phyloP scores from a whole-genome alignment of 2,329 filamentous ascomycete genomes.

The Xylaria sp. region DNA sequence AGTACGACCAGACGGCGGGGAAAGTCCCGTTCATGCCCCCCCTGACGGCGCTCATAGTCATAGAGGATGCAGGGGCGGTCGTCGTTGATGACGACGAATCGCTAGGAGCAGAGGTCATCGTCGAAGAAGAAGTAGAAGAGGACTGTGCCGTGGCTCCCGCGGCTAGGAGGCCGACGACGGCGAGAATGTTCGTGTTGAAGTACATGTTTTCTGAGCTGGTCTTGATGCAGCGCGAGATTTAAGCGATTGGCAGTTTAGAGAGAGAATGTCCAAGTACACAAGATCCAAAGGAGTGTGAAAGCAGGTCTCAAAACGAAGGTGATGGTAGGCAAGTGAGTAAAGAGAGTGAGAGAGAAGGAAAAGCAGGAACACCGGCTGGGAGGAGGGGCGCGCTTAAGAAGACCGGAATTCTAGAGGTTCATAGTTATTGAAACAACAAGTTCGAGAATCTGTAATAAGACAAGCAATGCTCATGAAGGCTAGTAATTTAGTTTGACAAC shows the following conservation, averaged over 20 bases:
- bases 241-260: neutral
- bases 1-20: constrained; percentile 43
- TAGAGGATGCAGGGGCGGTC: too few species aligned
- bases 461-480: constrained; percentile 45
- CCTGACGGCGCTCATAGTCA: constrained; percentile 7
- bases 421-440: constrained; percentile 26
- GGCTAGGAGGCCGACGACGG: constrained; percentile 43
- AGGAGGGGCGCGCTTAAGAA: constrained; percentile 41
- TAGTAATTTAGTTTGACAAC: constrained; percentile 41
- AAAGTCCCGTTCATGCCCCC: constrained; percentile 18
- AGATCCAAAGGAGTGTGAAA: neutral
- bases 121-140: neutral
- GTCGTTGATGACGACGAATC: too few species aligned
- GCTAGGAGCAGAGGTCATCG: constrained; percentile 8
- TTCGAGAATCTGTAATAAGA: constrained; percentile 49
- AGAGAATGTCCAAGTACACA: neutral
- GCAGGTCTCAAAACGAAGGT: constrained; percentile 7
- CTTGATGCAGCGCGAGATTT: constrained; percentile 17
- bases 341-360: constrained; percentile 16
- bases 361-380: constrained; percentile 16
- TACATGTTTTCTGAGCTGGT: constrained; percentile 47
- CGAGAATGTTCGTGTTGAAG: constrained; percentile 42
- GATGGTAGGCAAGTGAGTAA: constrained; percentile 7
- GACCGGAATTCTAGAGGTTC: constrained; percentile 28
- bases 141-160: constrained; percentile 24